phyloP scores from a whole-genome alignment of 257 asterid genomes.

The Parsonsia alboflavescens region DNA sequence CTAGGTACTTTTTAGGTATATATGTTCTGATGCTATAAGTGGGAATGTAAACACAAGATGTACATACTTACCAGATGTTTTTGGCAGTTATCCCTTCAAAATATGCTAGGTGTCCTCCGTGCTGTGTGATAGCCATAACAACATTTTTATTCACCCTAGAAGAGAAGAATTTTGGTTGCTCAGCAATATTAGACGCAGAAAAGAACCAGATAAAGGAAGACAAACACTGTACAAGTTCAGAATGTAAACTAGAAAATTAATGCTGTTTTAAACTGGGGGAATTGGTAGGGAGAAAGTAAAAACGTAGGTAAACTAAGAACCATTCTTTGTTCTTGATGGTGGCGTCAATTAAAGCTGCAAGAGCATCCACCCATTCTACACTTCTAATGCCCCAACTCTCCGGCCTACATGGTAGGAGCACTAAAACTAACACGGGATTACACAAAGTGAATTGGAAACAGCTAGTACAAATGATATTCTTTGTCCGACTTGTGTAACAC shows the following conservation, averaged over 20 bases:
- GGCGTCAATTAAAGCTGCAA: background rate
- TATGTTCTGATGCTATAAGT: background rate
- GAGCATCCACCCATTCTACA: background rate
- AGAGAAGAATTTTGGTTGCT: slow-evolving; percentile 4
- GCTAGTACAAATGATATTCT: no score
- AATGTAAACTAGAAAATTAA: background rate
- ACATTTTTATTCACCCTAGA: slow-evolving; percentile 66
- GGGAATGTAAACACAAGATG: background rate
- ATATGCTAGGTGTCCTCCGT: slow-evolving; percentile 83
- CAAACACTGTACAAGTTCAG: background rate
- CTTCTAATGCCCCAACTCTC: background rate
- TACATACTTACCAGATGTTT: slow-evolving; percentile 49
- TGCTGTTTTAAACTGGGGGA: background rate
- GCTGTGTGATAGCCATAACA: slow-evolving; percentile 69
- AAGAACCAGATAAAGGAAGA: background rate
- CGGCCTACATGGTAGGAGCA: background rate
- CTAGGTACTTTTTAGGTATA: background rate
- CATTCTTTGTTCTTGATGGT: background rate
- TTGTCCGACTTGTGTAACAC: no score
- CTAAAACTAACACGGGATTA: no score
- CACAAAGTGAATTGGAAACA: no score
- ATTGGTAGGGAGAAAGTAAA: background rate
- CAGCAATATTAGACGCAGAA: background rate
- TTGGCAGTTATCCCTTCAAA: slow-evolving; percentile 75
- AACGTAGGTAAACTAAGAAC: background rate